Conservation (phyloP, 257 asterid genomes). For the Gentiana straminea region DNA sequence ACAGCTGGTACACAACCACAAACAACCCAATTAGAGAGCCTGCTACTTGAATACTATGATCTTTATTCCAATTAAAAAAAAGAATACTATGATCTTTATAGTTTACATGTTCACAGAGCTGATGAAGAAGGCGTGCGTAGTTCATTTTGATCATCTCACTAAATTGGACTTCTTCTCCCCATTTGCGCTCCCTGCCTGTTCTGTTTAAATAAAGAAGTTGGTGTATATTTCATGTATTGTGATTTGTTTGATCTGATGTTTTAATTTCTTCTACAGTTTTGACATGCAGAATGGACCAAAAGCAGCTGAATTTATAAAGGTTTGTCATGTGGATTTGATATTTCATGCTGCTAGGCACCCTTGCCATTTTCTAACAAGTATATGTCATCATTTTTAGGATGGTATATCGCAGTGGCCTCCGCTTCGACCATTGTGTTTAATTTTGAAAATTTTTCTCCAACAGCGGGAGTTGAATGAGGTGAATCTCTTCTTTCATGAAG, state of each 20-base stretch:
- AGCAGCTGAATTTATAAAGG: slow-evolving; percentile 93
- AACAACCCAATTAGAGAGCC: no score
- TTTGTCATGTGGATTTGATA: slow-evolving; percentile 7
- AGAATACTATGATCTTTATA: no score
- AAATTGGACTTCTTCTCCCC: no score
- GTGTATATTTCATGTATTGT: no score
- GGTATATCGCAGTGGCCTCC: slow-evolving; percentile 80
- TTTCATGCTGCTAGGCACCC: not conserved
- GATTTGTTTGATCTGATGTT: not conserved
- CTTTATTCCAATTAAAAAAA: no score
- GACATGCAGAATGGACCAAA: slow-evolving; percentile 86
- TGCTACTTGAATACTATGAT: no score
- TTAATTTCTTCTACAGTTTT: slow-evolving; percentile 44
- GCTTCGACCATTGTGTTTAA: slow-evolving; percentile 73
- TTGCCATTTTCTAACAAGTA: not conserved
- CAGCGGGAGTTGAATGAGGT: slow-evolving; percentile 98
- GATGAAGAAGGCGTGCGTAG: no score
- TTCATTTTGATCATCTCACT: no score
- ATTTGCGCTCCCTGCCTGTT: no score
- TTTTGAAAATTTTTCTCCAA: slow-evolving; percentile 84
- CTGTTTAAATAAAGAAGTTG: no score
- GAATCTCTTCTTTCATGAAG: slow-evolving; percentile 4
- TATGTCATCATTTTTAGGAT: slow-evolving; percentile 30
- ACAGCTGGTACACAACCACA: no score
- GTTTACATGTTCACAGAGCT: no score